A percentile compares a stretch with the other conserved stretches of the same genome.
Evolutionary conservation across 176 grass and related monocot species (phyloP).

Genomic region (Rhipidocladum racemiflorum): DNA sequence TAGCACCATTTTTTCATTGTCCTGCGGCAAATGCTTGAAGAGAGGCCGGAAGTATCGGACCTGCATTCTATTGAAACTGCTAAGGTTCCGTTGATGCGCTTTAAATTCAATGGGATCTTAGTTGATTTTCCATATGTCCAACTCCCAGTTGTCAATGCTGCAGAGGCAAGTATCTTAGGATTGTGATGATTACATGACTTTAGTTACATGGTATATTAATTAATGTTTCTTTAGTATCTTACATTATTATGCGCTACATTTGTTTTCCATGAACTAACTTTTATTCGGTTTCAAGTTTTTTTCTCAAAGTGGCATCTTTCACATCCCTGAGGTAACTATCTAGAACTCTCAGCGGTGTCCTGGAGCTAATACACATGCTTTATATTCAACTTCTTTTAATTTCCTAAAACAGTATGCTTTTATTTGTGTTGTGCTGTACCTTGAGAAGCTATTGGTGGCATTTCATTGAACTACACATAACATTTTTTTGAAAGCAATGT

Average conservation of each 20-base stretch:
- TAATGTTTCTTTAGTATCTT: conserved; percentile 14
- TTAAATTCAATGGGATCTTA: conserved; percentile 69
- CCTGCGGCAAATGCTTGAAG: conserved; percentile 56
- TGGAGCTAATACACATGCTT: conserved; percentile 7
- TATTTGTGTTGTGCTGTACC: neutral
- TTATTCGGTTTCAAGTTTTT: neutral
- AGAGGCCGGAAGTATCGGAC: conserved; percentile 54
- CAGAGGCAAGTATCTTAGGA: conserved; percentile 44
- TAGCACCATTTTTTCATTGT: conserved; percentile 67
- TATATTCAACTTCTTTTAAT: neutral
- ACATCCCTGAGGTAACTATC: neutral
- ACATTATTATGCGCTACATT: conserved; percentile 7
- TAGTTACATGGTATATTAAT: neutral
- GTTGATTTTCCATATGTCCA: conserved; percentile 67
- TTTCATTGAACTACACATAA: too few species aligned
- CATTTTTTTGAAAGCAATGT: too few species aligned
- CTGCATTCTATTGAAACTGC: conserved; percentile 60
- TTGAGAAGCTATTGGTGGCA: neutral
- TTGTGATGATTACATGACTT: neutral
- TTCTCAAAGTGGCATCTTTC: conserved; percentile 7
- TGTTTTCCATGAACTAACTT: neutral
- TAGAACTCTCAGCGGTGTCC: neutral
- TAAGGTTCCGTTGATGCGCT: conserved; percentile 81
- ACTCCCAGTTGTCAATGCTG: conserved; percentile 56
- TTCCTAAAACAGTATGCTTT: neutral